Conservation (phyloP, 768 basidiomycete genomes). For the Strobilomyces dryophilus region DNA sequence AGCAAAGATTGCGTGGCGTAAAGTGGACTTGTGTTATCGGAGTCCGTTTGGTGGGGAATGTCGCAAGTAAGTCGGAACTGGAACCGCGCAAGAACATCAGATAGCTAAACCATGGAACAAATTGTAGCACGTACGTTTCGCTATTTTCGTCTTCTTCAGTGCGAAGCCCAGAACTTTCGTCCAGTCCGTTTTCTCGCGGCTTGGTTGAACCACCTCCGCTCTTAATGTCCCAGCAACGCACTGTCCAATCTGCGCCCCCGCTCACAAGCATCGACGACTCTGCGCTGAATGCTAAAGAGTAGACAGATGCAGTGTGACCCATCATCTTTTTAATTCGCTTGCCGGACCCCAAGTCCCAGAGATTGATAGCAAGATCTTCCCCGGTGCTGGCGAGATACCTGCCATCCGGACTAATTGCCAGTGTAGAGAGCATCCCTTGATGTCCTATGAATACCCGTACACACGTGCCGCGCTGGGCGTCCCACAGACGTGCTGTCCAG, state of each 20-base stretch:
- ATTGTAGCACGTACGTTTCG: constrained; percentile 61
- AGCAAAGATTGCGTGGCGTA: constrained; percentile 89
- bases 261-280: constrained; percentile 90
- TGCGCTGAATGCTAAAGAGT: constrained; percentile 87
- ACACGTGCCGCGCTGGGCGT: constrained; percentile 92
- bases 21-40: constrained; percentile 91
- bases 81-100: constrained; percentile 5
- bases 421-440: constrained; percentile 77
- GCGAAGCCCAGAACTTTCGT: constrained; percentile 30
- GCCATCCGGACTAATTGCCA: constrained; percentile 93
- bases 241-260: constrained; percentile 92
- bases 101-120: neutral
- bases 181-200: constrained; percentile 51
- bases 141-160: constrained; percentile 48
- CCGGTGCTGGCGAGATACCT: constrained; percentile 90
- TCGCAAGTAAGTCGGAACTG: constrained; percentile 82
- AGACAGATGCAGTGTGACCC: constrained; percentile 86
- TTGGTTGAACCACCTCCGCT: constrained; percentile 64
- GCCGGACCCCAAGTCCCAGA: constrained; percentile 97
- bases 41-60: constrained; percentile 94
- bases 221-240: constrained; percentile 98
- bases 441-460: constrained; percentile 96
- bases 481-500: constrained; percentile 95
- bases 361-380: constrained; percentile 88
- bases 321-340: constrained; percentile 94